Conservation (phyloP, 441 rosid genomes). For the Biscutella laevigata region DNA sequence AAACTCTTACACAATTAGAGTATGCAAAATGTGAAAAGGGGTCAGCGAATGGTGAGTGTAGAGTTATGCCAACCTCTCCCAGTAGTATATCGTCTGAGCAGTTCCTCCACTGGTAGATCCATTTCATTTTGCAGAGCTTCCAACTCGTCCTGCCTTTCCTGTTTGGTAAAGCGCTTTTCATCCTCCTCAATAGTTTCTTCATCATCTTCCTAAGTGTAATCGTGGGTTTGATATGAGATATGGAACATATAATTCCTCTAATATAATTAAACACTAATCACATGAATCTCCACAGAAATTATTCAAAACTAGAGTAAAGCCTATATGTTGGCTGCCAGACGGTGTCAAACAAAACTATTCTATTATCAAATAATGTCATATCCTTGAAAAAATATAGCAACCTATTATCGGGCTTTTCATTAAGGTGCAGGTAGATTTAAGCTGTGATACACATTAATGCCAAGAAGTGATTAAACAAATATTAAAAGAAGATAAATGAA, state of each 20-base stretch:
- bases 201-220: conserved; percentile 90
- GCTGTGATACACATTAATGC: background rate
- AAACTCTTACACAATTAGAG: conserved; percentile 2
- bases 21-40: conserved; percentile 1
- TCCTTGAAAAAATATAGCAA: background rate
- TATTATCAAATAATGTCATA: too few relatives aligned
- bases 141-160: conserved; percentile 88
- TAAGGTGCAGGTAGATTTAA: conserved; percentile 11
- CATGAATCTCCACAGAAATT: background rate
- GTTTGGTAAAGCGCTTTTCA: conserved; percentile 76
- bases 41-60: conserved; percentile 1
- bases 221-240: conserved; percentile 17
- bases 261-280: background rate
- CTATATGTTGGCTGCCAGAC: conserved; percentile 2
- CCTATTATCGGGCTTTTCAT: background rate
- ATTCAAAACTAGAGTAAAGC: conserved; percentile 3
- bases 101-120: conserved; percentile 85
- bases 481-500: background rate
- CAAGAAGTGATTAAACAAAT: background rate
- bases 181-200: conserved; percentile 92
- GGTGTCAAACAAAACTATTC: background rate
- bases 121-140: conserved; percentile 74
- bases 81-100: conserved; percentile 56
- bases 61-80: conserved; percentile 43
- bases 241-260: conserved; percentile 8